Percentiles rank a stretch among this genome's conserved stretches.
phyloP scores from a whole-genome alignment of 164 flowering plant species.

The Dillenia suffruticosa region DNA sequence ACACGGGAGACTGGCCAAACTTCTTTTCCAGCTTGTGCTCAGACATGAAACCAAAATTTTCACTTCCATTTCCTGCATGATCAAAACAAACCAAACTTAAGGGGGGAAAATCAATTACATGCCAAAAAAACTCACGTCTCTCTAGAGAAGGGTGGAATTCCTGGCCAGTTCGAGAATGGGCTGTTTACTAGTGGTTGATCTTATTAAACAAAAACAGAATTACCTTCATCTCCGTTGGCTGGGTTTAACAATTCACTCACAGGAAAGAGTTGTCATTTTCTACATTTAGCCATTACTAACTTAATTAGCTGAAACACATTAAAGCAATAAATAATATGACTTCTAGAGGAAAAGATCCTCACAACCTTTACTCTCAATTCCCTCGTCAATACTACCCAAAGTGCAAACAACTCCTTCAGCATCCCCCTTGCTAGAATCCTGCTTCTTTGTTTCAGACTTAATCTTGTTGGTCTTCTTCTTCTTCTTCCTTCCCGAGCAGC shows the following conservation, averaged over 20 bases:
- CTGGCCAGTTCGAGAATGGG: too few relatives aligned
- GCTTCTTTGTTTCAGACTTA: constrained; percentile 43
- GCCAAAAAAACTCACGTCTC: neutral
- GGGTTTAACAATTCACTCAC: too few relatives aligned
- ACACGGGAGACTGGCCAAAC: constrained; percentile 73
- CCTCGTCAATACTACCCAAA: constrained; percentile 48
- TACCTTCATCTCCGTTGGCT: too few relatives aligned
- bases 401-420: constrained; percentile 26
- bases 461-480: constrained; percentile 34
- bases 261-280: too few relatives aligned
- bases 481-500: constrained; percentile 39
- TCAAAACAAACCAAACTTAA: neutral
- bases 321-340: neutral
- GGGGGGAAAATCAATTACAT: neutral
- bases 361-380: constrained; percentile 36
- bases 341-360: neutral
- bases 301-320: neutral
- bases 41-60: constrained; percentile 30
- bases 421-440: constrained; percentile 25
- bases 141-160: too few relatives aligned
- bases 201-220: too few relatives aligned
- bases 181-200: too few relatives aligned
- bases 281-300: too few relatives aligned
- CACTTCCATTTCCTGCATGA: constrained; percentile 37
- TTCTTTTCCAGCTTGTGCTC: constrained; percentile 57